Conservation (phyloP, 805 yeast species). For the Debaryomyces hansenii region DNA sequence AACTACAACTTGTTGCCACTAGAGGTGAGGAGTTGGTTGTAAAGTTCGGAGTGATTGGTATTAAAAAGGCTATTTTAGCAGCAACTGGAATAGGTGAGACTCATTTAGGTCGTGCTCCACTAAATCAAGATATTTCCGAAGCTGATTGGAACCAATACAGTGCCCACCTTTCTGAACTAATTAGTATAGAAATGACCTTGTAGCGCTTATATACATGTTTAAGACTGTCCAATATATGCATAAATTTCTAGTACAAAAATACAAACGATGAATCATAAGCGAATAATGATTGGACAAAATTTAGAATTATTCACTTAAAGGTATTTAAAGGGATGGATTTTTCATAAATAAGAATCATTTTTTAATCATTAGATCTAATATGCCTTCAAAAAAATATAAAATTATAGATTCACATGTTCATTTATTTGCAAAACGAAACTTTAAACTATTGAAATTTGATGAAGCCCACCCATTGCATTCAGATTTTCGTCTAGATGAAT, state of each 20-base stretch:
- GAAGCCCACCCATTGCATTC: constrained; percentile 21
- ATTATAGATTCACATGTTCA: constrained; percentile 39
- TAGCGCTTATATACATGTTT: too few relatives aligned
- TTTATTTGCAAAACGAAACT: constrained; percentile 23
- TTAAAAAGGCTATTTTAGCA: constrained; percentile 41
- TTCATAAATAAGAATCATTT: too few relatives aligned
- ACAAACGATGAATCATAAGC: too few relatives aligned
- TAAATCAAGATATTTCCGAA: constrained; percentile 33
- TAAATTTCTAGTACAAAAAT: too few relatives aligned
- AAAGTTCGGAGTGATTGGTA: constrained; percentile 45
- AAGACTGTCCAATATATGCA: too few relatives aligned
- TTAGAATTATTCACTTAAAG: too few relatives aligned
- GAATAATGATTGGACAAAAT: too few relatives aligned
- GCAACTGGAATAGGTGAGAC: constrained; percentile 45
- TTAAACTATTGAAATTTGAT: constrained; percentile 30
- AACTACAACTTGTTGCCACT: constrained; percentile 42
- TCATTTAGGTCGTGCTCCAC: constrained; percentile 47
- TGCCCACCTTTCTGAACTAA: constrained; percentile 4
- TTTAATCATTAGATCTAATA: neutral
- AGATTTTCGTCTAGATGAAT: constrained; percentile 25
- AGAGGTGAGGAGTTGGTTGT: constrained; percentile 48
- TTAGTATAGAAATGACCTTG: constrained; percentile 5
- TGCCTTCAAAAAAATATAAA: constrained; percentile 4
- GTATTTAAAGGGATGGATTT: too few relatives aligned
- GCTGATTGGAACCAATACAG: constrained; percentile 9